A percentile compares a stretch with the other conserved stretches of the same genome.
phyloP scores from a whole-genome alignment of 805 yeast genomes.

The Cyberlindnera euphorbiae region DNA sequence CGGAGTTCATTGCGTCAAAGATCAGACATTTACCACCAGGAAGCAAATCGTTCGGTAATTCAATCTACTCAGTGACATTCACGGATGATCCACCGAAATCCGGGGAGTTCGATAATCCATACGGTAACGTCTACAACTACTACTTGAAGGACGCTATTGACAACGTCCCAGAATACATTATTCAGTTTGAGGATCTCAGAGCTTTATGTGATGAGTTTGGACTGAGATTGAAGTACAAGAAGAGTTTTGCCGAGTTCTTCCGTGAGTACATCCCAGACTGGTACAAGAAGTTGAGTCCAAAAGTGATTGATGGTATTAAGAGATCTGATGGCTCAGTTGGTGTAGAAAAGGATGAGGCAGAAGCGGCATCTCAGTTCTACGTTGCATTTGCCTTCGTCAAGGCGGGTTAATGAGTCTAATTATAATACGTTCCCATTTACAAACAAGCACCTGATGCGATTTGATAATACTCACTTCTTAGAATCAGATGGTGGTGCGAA shows the following conservation, averaged over 20 bases:
- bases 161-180: slow-evolving; percentile 94
- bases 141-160: slow-evolving; percentile 90
- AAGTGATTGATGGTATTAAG: slow-evolving; percentile 62
- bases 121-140: slow-evolving; percentile 80
- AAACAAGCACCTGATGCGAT: too few relatives aligned
- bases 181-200: slow-evolving; percentile 86
- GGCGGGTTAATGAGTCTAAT: slow-evolving; percentile 20
- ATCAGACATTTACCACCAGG: slow-evolving; percentile 49
- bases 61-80: slow-evolving; percentile 75
- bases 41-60: slow-evolving; percentile 75
- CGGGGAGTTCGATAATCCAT: slow-evolving; percentile 69
- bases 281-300: slow-evolving; percentile 52
- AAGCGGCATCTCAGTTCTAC: slow-evolving; percentile 74
- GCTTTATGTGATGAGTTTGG: slow-evolving; percentile 81
- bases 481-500: slow-evolving; percentile 28
- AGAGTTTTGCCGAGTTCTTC: slow-evolving; percentile 79
- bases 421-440: too few relatives aligned
- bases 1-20: slow-evolving; percentile 74
- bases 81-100: slow-evolving; percentile 73
- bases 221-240: slow-evolving; percentile 62
- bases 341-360: slow-evolving; percentile 84
- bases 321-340: slow-evolving; percentile 70
- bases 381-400: slow-evolving; percentile 79
- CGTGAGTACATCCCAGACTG: slow-evolving; percentile 71
- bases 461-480: too few relatives aligned